Evolutionary conservation across 768 basidiomycete genomes (phyloP).

Genomic region (Termitomyces sp.): DNA sequence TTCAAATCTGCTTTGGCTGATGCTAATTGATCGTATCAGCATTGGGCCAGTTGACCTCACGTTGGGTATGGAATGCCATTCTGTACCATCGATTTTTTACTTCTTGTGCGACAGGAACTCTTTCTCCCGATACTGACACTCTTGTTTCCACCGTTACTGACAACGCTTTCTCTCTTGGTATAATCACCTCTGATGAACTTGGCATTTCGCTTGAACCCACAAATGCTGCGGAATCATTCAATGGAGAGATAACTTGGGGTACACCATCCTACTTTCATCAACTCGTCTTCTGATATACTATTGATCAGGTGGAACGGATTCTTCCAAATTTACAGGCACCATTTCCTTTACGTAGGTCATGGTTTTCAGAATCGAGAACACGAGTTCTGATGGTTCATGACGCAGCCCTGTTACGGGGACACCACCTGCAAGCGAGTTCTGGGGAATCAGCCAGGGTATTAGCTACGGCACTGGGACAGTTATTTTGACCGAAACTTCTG

Average conservation of each 20-base stretch:
- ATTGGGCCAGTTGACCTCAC: constrained; percentile 49
- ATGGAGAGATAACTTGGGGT: constrained; percentile 25
- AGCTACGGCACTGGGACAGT: constrained; percentile 39
- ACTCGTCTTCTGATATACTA: too few relatives aligned
- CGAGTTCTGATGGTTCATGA: not conserved
- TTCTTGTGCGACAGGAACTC: constrained; percentile 21
- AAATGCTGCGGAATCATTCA: constrained; percentile 25
- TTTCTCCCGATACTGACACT: constrained; percentile 23
- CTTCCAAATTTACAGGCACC: too few relatives aligned
- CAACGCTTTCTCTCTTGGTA: constrained; percentile 38
- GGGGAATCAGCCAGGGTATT: constrained; percentile 58
- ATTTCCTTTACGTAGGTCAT: constrained; percentile 35
- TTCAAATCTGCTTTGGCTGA: too few relatives aligned
- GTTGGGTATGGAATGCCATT: constrained; percentile 21
- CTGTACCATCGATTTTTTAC: not conserved
- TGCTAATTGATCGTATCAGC: too few relatives aligned
- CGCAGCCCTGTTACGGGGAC: constrained; percentile 43
- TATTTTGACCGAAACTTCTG: constrained; percentile 42
- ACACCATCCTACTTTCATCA: too few relatives aligned
- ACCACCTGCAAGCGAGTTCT: constrained; percentile 42
- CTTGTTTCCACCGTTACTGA: constrained; percentile 60
- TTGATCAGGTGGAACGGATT: too few relatives aligned
- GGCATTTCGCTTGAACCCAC: constrained; percentile 51
- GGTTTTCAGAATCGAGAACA: not conserved
- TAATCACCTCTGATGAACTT: constrained; percentile 35